A percentile compares a stretch with the other conserved stretches of the same genome.
Conservation (phyloP, 176 grass and related monocot species). For the Tuctoria greenei region DNA sequence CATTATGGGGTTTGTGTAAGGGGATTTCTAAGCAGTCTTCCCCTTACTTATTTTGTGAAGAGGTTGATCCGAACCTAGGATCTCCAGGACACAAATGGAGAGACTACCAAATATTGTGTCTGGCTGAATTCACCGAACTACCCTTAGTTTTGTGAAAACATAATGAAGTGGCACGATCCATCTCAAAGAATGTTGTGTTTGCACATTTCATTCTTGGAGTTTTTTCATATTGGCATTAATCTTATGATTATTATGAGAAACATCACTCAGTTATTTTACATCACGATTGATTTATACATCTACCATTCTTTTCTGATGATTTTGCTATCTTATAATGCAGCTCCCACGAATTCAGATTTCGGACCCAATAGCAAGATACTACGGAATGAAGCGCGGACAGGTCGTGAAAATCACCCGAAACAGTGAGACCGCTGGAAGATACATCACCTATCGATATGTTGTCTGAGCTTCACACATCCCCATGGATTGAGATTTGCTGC, state of each 20-base stretch:
- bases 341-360: constrained; percentile 70
- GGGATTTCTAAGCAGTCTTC: too few relatives aligned
- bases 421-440: constrained; percentile 71
- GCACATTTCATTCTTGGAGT: neutral
- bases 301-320: constrained; percentile 14
- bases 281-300: neutral
- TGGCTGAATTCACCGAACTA: neutral
- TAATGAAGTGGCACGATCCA: neutral
- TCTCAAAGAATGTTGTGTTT: neutral
- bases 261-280: neutral
- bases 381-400: constrained; percentile 79
- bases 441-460: constrained; percentile 76
- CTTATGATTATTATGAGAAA: neutral
- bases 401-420: constrained; percentile 67
- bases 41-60: too few relatives aligned
- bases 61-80: too few relatives aligned
- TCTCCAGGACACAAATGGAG: too few relatives aligned
- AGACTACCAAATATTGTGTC: neutral
- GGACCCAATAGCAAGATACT: constrained; percentile 79
- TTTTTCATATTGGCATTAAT: neutral
- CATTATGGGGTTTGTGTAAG: too few relatives aligned
- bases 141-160: neutral
- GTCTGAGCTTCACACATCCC: constrained; percentile 44
- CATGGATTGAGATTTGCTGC: neutral
- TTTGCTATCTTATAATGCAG: constrained; percentile 36